These are phyloP conservation scores for Tulasnella sp. DNA, from an alignment of 768 basidiomycete species.

Conservation along the genomic window DNA sequence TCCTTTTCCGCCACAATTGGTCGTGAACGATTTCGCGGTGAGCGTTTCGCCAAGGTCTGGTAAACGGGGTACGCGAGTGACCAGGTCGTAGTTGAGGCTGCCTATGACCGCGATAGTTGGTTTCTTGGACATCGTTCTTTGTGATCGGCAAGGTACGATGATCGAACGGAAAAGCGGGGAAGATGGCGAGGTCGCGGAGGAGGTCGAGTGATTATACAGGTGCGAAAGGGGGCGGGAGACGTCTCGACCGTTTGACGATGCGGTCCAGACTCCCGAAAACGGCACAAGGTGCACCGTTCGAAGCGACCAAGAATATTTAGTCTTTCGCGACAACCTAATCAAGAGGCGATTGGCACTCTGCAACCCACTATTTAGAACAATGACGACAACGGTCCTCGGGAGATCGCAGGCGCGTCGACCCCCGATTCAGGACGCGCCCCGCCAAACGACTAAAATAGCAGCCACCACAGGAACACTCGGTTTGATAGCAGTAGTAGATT, in stretches of 20 bases:
- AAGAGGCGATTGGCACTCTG: background rate
- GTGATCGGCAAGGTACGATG: background rate
- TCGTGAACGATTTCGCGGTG: constrained; percentile 17
- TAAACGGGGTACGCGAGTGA: constrained; percentile 7
- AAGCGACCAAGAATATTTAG: background rate
- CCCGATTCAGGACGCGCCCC: background rate
- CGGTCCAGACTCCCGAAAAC: background rate
- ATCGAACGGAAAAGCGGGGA: background rate
- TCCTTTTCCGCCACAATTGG: constrained; percentile 20
- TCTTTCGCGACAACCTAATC: background rate
- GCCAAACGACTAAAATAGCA: too few relatives aligned
- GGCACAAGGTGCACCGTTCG: background rate
- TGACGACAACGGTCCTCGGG: background rate
- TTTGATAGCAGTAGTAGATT: background rate
- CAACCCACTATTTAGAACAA: background rate
- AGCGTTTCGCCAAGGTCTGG: constrained; percentile 20
- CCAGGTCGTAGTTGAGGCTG: constrained; percentile 20
- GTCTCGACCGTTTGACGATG: background rate
- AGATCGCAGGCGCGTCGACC: too few relatives aligned
- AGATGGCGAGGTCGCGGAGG: background rate
- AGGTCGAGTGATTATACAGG: background rate
- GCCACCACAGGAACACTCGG: too few relatives aligned
- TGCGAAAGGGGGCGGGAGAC: background rate
- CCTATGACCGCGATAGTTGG: constrained; percentile 17
- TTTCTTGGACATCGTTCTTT: background rate